Conservation (phyloP, 2,329 filamentous ascomycete genomes). For the Aspergillus luchuensis region DNA sequence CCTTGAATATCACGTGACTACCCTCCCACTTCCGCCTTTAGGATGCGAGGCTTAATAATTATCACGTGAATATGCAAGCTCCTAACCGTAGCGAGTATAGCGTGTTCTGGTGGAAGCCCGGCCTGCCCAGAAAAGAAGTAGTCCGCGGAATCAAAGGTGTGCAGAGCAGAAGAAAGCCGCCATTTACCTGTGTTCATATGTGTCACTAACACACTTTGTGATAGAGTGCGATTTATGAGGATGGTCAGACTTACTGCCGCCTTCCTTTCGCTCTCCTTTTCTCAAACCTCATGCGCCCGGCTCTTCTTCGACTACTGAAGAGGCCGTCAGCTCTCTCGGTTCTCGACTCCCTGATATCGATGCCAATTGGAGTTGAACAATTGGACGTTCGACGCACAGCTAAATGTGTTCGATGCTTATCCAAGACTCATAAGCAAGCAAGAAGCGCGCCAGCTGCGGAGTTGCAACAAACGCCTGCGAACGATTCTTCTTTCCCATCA, state of each 20-base stretch:
- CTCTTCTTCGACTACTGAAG: constrained; percentile 47
- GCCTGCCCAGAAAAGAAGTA: constrained; percentile 14
- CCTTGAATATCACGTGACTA: constrained; percentile 32
- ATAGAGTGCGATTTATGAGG: constrained; percentile 23
- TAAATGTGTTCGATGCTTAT: constrained; percentile 34
- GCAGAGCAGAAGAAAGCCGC: constrained; percentile 1
- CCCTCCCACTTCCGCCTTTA: constrained; percentile 35
- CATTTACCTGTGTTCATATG: neutral
- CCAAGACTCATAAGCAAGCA: constrained; percentile 20
- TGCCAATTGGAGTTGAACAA: constrained; percentile 37
- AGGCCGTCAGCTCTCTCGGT: constrained; percentile 45
- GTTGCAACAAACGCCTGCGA: constrained; percentile 4
- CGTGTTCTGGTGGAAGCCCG: neutral
- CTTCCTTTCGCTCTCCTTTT: constrained; percentile 19
- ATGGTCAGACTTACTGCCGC: constrained; percentile 28
- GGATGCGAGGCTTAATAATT: constrained; percentile 28
- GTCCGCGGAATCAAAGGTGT: constrained; percentile 13
- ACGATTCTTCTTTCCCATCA: constrained; percentile 7
- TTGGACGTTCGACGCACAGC: constrained; percentile 24
- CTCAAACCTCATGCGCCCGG: constrained; percentile 43
- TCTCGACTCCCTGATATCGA: constrained; percentile 36
- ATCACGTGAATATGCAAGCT: constrained; percentile 15
- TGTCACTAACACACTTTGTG: constrained; percentile 3
- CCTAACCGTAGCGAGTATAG: constrained; percentile 14
- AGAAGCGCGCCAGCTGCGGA: constrained; percentile 9